Base-by-base conservation (phyloP, 2,329 filamentous ascomycete species). In the Fusarium graminum region DNA sequence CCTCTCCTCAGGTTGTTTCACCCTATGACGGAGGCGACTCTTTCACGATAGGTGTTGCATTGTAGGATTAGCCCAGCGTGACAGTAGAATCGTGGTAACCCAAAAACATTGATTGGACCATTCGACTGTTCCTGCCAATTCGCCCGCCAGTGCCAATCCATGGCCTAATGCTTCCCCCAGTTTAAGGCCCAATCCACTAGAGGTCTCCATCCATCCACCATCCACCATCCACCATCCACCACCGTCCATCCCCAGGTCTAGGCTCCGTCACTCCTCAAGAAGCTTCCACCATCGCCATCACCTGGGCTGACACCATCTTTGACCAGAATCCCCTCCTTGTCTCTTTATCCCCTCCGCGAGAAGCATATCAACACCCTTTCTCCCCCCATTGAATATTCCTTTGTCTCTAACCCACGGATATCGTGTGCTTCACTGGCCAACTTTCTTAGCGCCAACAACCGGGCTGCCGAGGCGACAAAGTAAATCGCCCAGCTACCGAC, bases 291-390 rank as follows among this genome's bases (percentile, higher is more conserved):
- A 57, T 57, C 56, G 47, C 55, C 44, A 52, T 59, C 43, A 68
- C 47, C 52, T 68, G 47, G 65, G 65, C 52, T 60, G 60, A 67
- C 65, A 65, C 65, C 65, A 68, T 68, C 65, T 65, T 65, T 55
- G 29, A 22, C 32, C 39, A 14, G 43, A 38, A 50, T 60, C 52
- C 57, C 67, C 58, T 52, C 50, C 58, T 30, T 50, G 29, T 58
- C 29, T 54, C 16, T 36, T 36, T 36, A 22, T n/a, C 46, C n/a
- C 57, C n/a, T 45, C 14, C 14, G 36, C 41, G 47, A 67, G 69
- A 71, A 57, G 65, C 68, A 71, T 72, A 71, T 70, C 59, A 72
- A 60, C 46, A 68, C 59, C 61, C 25, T 38, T 47, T 52, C 54
- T 59, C 43, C 54, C 67, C 38, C 54, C 22, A 47, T 56, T 32